These are phyloP conservation scores for Globisporangium yorkense DNA, from an alignment of 352 stramenopile genomes.

Conservation along the genomic window DNA sequence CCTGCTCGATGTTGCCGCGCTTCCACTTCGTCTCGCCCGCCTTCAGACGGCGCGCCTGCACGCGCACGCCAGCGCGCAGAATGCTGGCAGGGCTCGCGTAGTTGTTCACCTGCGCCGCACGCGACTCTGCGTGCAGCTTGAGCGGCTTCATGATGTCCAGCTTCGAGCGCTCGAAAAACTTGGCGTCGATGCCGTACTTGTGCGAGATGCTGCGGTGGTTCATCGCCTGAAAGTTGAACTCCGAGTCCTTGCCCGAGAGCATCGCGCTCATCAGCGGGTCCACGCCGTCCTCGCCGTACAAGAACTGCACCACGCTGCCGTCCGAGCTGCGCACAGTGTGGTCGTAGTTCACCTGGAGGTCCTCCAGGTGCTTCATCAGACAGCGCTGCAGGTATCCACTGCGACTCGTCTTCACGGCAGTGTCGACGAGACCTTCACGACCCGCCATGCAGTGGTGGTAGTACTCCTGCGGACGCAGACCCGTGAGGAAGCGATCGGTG, in stretches of 20 bases:
- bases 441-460: conserved; percentile 99
- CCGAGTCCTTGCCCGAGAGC: conserved; percentile 89
- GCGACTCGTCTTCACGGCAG: conserved; percentile 99
- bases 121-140: conserved; percentile 66
- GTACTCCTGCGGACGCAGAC: conserved; percentile 96
- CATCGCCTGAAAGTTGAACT: conserved; percentile 95
- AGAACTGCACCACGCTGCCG: conserved; percentile 97
- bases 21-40: conserved; percentile 83
- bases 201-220: conserved; percentile 95
- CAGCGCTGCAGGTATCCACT: conserved; percentile 99
- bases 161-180: conserved; percentile 88
- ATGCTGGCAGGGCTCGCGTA: conserved; percentile 30
- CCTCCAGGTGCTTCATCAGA: conserved; percentile 98
- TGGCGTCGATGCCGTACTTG: conserved; percentile 88
- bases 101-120: conserved; percentile 40
- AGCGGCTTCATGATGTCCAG: conserved; percentile 87
- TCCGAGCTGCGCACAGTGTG: conserved; percentile 98
- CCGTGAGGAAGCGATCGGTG: conserved; percentile 99
- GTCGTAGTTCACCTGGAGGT: conserved; percentile 98
- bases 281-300: conserved; percentile 99
- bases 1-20: conserved; percentile 72
- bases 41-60: conserved; percentile 71
- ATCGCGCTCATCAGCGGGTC: conserved; percentile 95
- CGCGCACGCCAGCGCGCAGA: conserved; percentile 47
- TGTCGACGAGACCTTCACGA: conserved; percentile 97